Base-by-base conservation (phyloP, 2,329 filamentous ascomycete genomes). In the Colletotrichum zoysiae region DNA sequence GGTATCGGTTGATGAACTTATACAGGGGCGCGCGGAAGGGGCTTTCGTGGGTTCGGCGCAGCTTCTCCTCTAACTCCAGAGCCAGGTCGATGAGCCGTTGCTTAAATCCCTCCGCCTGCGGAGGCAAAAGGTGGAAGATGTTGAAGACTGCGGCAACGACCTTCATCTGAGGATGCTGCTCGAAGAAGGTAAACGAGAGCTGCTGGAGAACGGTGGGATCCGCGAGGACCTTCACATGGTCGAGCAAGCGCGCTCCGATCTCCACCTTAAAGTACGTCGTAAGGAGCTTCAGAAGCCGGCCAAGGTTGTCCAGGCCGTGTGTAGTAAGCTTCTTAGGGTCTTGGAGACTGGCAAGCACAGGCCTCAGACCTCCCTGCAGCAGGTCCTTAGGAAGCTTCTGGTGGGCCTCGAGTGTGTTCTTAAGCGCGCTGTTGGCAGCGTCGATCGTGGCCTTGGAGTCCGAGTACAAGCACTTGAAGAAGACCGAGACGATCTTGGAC, bases 251-350 rank as follows among this genome's bases (percentile, higher is more conserved):
- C 30, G 94, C 90, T 8, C 96, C 97, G 65, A 99, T 99, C 79
- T 99, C 96, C 0, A 98, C 95, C 82, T 99, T 99, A 83, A 99
- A 99, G 81, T 99, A 99, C 71, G 96, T 98, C 0, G 95, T 99
- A 23, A 99, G 86, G 2, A 99, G 86, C 74, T 96, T 95, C 72
- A 99, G 83, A 1, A 99, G 86, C 50, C 95, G 91, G 23, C 95
- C 95, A 42, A 99, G 85, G 35, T 97, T 97, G 79, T 98, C 95
- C 5, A 99, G 85, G 2, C 95, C 95, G 76, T 95, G 93, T 0
- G 95, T 93, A 26, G 91, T 97, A 26, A 99, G 85, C 69, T 95
- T 92, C 80, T 97, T 94, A 0, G 95, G 93, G 78, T 99, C 96
- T 75, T 97, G 95, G 3, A 99, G 88, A 78, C 97, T 99, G 79